phyloP scores from a whole-genome alignment of 2,329 filamentous ascomycete genomes.

The Neonectria coccinea region DNA sequence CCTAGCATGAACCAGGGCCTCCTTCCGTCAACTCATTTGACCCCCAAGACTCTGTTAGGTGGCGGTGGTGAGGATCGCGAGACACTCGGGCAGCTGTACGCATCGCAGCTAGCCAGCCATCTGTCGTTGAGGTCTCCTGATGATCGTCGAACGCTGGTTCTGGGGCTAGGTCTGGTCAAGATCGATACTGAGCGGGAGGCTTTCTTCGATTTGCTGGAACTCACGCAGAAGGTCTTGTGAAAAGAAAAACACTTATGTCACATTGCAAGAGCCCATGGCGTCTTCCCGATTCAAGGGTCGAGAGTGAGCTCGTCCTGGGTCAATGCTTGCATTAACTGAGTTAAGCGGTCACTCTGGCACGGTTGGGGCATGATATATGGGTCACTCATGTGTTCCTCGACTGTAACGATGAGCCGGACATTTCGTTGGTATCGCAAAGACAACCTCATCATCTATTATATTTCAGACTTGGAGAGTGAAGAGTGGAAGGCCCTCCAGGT shows the following conservation, averaged over 20 bases:
- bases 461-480: not conserved
- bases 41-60: conserved; percentile 87
- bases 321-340: not conserved
- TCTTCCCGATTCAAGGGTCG: too few species aligned
- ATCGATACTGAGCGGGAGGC: conserved; percentile 64
- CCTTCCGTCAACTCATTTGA: conserved; percentile 84
- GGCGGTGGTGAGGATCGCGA: conserved; percentile 84
- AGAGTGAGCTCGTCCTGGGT: not conserved
- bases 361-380: not conserved
- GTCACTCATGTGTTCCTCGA: not conserved
- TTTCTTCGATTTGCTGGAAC: conserved; percentile 74
- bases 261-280: not conserved
- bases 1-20: conserved; percentile 59
- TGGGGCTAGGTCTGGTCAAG: conserved; percentile 70
- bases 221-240: conserved; percentile 69
- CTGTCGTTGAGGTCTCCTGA: conserved; percentile 78
- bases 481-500: not conserved
- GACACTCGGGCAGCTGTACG: conserved; percentile 86
- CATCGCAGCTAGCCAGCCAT: conserved; percentile 87
- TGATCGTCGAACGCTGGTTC: conserved; percentile 69
- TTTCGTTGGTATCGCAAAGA: not conserved
- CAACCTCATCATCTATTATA: not conserved
- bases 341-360: not conserved
- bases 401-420: not conserved
- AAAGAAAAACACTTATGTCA: not conserved